These are phyloP conservation scores for Inga oerstediana DNA, from an alignment of 306 rosid species.

Conservation along the genomic window DNA sequence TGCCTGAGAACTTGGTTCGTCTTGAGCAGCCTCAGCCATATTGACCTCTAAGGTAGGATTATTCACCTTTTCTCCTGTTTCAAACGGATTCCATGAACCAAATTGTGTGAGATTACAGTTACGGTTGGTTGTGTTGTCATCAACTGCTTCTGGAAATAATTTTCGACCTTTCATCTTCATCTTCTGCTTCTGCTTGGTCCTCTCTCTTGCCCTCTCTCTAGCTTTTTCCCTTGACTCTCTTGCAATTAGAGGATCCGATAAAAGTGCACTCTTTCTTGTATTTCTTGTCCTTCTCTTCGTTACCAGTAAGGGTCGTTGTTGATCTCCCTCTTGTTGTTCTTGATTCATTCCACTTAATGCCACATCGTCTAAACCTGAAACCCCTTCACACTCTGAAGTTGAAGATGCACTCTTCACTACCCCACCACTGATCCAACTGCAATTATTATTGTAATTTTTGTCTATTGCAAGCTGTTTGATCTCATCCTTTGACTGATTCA, in stretches of 20 bases:
- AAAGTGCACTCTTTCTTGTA: slow-evolving; percentile 22
- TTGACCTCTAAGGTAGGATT: slow-evolving; percentile 35
- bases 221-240: slow-evolving; percentile 74
- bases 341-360: slow-evolving; percentile 35
- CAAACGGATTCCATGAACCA: slow-evolving; percentile 66
- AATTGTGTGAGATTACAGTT: slow-evolving; percentile 24
- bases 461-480: slow-evolving; percentile 61
- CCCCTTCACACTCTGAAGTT: slow-evolving; percentile 76
- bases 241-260: slow-evolving; percentile 37
- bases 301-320: not conserved
- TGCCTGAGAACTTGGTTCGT: slow-evolving; percentile 41
- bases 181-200: slow-evolving; percentile 48
- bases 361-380: slow-evolving; percentile 61
- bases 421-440: not conserved
- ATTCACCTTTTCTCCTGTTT: slow-evolving; percentile 41
- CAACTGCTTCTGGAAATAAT: not conserved
- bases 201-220: slow-evolving; percentile 74
- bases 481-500: slow-evolving; percentile 54
- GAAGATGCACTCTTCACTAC: slow-evolving; percentile 44
- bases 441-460: slow-evolving; percentile 20
- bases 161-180: slow-evolving; percentile 36
- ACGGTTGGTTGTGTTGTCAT: not conserved
- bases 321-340: slow-evolving; percentile 19
- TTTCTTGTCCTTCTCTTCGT: slow-evolving; percentile 26
- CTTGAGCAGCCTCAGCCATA: slow-evolving; percentile 31